Evolutionary conservation across 208 protist species (phyloP), one percentile per base, ranked within the genome.

Genomic region (Trypanosoma boissoni): DNA sequence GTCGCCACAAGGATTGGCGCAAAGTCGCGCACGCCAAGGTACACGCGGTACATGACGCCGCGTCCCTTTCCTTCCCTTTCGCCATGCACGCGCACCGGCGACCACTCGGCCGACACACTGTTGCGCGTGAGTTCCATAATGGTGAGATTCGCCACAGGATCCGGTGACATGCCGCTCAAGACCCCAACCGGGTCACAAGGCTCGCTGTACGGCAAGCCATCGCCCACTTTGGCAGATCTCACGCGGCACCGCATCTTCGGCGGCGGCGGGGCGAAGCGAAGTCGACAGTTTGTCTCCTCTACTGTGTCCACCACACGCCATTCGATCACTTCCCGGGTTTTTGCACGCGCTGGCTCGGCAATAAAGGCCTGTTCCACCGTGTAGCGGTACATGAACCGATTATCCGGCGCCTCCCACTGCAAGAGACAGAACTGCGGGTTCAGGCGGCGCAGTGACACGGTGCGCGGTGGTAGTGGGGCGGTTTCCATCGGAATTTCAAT

Each of bases 261-360:
- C 8, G 80, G 58, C 26, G 80, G 70, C 0, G 71, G 74, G 23
- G 68, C 66, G 27, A 88, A 69, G 39, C 78, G 85, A 12, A 95
- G 63, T 3, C 79, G 78, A 37, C 84, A 92, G 41, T 80, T 79
- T 32, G 70, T 80, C 28, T 83, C 78, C 41, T 83, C 75, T 1
- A 94, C 80, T 2, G 58, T 72, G 36, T 92, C 87, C 52, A 90
- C 76, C 4, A 87, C 87, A 9, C 80, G 83, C 88, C 91, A 95
- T 24, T 90, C 86, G 0, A 55, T 36, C 16, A 21, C 31, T 21
- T 27, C 67, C 26, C 51, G 58, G 7, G 37, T 29, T n/a, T 62
- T 61, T 8, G 45, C 58, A 18, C 44, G 73, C 27, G 45, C 34
- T 6, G 8, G 51, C 50, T 63, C 67, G 14, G 60, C 54, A 9